Conservation (phyloP, 805 yeast species). For the Cyberlindnera misumaiensis region DNA sequence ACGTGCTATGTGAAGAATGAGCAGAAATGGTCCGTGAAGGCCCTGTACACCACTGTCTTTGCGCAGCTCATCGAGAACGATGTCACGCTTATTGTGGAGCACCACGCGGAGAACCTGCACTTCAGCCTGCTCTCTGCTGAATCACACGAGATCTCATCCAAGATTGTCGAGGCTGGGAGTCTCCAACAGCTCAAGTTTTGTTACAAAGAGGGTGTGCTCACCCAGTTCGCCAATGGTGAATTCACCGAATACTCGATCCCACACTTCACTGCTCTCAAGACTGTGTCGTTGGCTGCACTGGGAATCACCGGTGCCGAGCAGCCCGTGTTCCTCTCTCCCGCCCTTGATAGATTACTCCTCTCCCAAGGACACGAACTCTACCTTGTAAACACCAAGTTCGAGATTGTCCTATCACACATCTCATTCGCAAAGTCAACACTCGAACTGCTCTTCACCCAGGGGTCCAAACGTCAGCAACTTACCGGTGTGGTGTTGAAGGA, state of each 20-base stretch:
- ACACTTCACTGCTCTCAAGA: constrained; percentile 16
- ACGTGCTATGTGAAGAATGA: constrained; percentile 4
- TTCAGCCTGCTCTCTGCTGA: constrained; percentile 13
- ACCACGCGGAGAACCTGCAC: constrained; percentile 12
- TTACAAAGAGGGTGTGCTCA: constrained; percentile 16
- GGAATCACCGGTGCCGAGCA: background rate
- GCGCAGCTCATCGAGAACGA: constrained; percentile 15
- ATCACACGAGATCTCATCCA: constrained; percentile 21
- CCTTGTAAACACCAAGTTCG: constrained; percentile 30
- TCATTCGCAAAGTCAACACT: constrained; percentile 13
- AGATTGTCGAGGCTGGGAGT: constrained; percentile 16
- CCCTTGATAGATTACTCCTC: constrained; percentile 21
- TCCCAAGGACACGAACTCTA: constrained; percentile 23
- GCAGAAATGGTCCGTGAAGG: constrained; percentile 10
- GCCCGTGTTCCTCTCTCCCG: constrained; percentile 20
- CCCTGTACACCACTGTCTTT: constrained; percentile 12
- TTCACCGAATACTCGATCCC: constrained; percentile 18
- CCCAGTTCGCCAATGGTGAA: constrained; percentile 13
- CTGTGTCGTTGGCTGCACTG: constrained; percentile 5
- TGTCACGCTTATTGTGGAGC: constrained; percentile 12
- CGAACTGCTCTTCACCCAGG: constrained; percentile 11
- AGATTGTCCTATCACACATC: constrained; percentile 17
- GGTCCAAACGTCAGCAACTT: constrained; percentile 3
- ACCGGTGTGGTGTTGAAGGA: constrained; percentile 11
- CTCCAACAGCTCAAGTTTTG: constrained; percentile 10